Percentiles rank a stretch among this genome's conserved stretches.
Conservation (phyloP, 345 rosid genomes). For the Citrus glauca region DNA sequence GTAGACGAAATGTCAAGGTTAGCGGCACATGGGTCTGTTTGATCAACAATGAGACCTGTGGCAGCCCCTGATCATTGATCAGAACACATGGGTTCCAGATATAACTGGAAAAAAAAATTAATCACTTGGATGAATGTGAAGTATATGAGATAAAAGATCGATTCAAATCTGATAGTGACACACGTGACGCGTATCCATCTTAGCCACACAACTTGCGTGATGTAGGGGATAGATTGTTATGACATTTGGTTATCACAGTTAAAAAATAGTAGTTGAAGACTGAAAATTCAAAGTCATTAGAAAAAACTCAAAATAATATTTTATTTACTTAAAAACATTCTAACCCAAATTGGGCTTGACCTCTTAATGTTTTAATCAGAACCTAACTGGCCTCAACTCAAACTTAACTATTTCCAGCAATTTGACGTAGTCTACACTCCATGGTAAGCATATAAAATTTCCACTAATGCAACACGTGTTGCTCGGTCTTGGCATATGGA, state of each 20-base stretch:
- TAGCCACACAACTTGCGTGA: background rate
- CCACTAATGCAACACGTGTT: background rate
- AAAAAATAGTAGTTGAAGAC: background rate
- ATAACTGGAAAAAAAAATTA: background rate
- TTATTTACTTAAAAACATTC: background rate
- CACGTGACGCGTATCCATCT: background rate
- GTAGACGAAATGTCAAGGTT: background rate
- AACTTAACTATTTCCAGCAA: background rate
- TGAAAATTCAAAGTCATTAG: background rate
- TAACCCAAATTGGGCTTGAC: background rate
- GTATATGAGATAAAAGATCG: background rate
- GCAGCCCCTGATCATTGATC: background rate
- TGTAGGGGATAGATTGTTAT: background rate
- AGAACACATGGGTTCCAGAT: background rate
- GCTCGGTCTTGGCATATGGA: background rate
- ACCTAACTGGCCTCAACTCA: background rate
- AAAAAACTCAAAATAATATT: background rate
- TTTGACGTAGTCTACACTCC: background rate
- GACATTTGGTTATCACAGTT: background rate
- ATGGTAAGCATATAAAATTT: background rate
- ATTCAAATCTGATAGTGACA: background rate
- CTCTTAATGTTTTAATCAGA: background rate
- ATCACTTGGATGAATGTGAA: background rate
- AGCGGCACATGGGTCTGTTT: background rate
- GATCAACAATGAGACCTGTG: background rate